These are phyloP conservation scores for Chaetoceros muelleri DNA, from an alignment of 108 stramenopile genomes.

Conservation along the genomic window DNA sequence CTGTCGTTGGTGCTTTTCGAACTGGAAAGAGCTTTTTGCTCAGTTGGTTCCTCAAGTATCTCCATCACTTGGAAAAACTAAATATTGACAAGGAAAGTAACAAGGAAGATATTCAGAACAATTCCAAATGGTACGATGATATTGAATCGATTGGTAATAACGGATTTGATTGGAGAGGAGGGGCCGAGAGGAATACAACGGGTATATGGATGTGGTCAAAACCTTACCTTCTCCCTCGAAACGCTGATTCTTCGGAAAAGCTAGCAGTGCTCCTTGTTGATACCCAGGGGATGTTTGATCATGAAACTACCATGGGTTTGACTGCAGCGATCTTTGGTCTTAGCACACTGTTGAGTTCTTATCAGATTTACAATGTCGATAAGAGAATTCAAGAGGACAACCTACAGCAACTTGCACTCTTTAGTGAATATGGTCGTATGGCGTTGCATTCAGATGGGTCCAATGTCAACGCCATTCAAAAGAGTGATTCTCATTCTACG, in stretches of 20 bases:
- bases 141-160: constrained; percentile 46
- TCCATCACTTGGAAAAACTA: constrained; percentile 27
- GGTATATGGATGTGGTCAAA: constrained; percentile 99
- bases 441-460: constrained; percentile 57
- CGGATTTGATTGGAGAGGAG: constrained; percentile 92
- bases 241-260: constrained; percentile 26
- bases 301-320: constrained; percentile 93
- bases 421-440: constrained; percentile 95
- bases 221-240: constrained; percentile 67
- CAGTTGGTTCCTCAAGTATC: constrained; percentile 88
- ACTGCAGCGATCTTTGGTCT: constrained; percentile 97
- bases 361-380: constrained; percentile 98
- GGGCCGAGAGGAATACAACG: constrained; percentile 89
- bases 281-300: constrained; percentile 99
- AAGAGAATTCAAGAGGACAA: constrained; percentile 98
- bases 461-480: constrained; percentile 6
- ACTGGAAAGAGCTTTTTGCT: constrained; percentile 96
- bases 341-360: constrained; percentile 81
- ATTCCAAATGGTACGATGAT: constrained; percentile 54
- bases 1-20: constrained; percentile 96
- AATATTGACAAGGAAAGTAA: constrained; percentile 2
- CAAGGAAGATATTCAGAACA: constrained; percentile 8
- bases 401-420: constrained; percentile 95
- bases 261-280: constrained; percentile 92
- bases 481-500: neutral